Percentiles rank a stretch among this genome's conserved stretches.
These are phyloP conservation scores for Tremellales sp. DNA, from an alignment of 1,284 basidiomycete species.

Conservation along the genomic window DNA sequence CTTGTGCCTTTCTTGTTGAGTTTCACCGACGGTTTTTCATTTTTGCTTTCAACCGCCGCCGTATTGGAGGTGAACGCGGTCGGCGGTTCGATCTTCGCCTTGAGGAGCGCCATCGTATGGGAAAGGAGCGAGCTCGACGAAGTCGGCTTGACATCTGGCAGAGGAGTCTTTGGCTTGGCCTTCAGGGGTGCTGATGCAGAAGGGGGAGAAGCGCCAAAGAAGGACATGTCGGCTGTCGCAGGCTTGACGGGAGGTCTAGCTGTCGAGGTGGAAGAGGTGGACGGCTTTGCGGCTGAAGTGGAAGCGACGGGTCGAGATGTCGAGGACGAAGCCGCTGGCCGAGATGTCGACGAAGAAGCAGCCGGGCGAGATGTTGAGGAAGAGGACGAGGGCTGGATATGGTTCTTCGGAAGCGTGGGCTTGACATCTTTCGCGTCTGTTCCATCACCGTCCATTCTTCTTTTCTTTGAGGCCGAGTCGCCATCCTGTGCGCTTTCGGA, in stretches of 20 bases:
- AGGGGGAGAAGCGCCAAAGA: conserved; percentile 22
- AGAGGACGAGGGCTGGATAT: background rate
- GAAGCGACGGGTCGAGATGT: conserved; percentile 1
- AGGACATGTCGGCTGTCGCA: conserved; percentile 33
- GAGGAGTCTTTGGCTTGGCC: conserved; percentile 21
- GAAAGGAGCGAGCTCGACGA: background rate
- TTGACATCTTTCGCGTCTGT: background rate
- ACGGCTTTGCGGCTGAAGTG: background rate
- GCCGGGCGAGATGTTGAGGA: conserved; percentile 3
- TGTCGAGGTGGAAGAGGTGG: conserved; percentile 1
- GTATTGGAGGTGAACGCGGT: too few species aligned
- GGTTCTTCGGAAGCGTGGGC: background rate
- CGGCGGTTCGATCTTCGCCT: conserved; percentile 4
- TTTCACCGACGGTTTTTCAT: conserved; percentile 21
- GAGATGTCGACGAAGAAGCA: background rate
- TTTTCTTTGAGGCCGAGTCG: conserved; percentile 16
- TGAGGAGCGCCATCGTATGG: background rate
- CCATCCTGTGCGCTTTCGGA: background rate
- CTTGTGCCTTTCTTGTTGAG: conserved; percentile 34
- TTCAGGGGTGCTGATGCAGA: conserved; percentile 10
- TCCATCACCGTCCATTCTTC: conserved; percentile 16
- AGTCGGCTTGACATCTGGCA: conserved; percentile 28
- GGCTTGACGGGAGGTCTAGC: too few species aligned
- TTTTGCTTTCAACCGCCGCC: too few species aligned
- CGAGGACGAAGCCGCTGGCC: background rate